Evolutionary conservation across 75 land plant species (phyloP).

Genomic region (Sequoia sempervirens): DNA sequence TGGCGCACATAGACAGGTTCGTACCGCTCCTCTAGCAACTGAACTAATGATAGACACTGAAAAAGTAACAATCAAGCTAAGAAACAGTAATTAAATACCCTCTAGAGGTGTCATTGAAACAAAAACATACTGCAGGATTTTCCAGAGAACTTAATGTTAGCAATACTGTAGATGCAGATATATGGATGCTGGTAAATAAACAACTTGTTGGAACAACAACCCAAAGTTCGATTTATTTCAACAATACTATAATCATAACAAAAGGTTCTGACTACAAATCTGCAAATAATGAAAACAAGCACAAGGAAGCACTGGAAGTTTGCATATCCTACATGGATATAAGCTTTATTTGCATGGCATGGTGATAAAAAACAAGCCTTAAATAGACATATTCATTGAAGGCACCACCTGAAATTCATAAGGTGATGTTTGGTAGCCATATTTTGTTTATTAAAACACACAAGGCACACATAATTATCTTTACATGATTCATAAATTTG

Average conservation of each 20-base stretch:
- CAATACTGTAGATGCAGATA: not conserved
- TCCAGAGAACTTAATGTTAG: not conserved
- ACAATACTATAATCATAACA: not conserved
- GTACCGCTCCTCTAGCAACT: slow-evolving; percentile 91
- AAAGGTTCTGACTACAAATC: not conserved
- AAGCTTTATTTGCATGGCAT: not conserved
- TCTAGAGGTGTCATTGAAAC: not conserved
- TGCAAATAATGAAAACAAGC: not conserved
- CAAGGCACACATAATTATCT: not conserved
- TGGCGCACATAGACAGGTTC: slow-evolving; percentile 81
- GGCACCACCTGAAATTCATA: not conserved
- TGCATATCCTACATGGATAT: not conserved
- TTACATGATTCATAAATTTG: not conserved
- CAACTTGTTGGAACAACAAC: not conserved
- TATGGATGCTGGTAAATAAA: not conserved
- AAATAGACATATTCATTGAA: not conserved
- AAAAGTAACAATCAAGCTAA: not conserved
- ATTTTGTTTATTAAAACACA: not conserved
- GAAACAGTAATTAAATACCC: not conserved
- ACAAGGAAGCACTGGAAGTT: not conserved
- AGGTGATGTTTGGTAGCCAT: not conserved
- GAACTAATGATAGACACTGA: slow-evolving; percentile 75
- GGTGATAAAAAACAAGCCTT: not conserved
- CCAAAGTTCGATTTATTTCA: not conserved
- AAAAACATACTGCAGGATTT: not conserved